phyloP scores from a whole-genome alignment of 129 eudicot genomes.

The Solidago caesia region DNA sequence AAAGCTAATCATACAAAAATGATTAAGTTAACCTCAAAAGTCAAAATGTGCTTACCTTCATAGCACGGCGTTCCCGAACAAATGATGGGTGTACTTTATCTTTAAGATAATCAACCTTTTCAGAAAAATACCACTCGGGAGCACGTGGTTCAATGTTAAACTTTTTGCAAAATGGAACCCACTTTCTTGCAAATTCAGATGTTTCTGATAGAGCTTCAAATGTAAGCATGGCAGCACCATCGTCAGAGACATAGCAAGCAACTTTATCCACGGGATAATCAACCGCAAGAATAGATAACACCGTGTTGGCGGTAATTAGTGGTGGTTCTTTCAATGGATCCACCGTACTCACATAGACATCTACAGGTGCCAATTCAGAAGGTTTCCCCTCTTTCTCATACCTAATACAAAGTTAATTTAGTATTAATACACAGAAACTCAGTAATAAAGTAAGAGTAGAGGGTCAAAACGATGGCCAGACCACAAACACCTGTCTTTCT shows the following conservation, averaged over 20 bases:
- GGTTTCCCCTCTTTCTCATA: conserved; percentile 97
- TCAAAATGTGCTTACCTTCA: conserved; percentile 54
- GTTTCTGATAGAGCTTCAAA: conserved; percentile 95
- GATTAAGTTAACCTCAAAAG: not conserved
- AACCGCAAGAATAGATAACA: conserved; percentile 90
- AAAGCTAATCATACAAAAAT: not conserved
- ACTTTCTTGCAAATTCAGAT: conserved; percentile 83
- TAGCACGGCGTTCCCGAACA: conserved; percentile 95
- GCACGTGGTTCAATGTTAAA: conserved; percentile 92
- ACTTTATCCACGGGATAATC: conserved; percentile 96
- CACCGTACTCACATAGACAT: conserved; percentile 83
- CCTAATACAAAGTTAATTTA: conserved; percentile 34
- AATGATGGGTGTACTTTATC: conserved; percentile 89
- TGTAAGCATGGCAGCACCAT: conserved; percentile 99
- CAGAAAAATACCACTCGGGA: conserved; percentile 91
- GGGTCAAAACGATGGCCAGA: not conserved
- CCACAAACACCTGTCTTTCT: conserved; percentile 3
- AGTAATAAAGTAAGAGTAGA: not conserved
- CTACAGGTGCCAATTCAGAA: conserved; percentile 79
- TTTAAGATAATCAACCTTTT: conserved; percentile 81
- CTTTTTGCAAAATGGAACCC: conserved; percentile 96
- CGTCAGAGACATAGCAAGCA: conserved; percentile 93
- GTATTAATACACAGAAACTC: not conserved
- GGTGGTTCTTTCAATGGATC: conserved; percentile 95
- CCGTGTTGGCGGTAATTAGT: conserved; percentile 90